Conservation (phyloP, 176 grass and related monocot genomes). For the Oryza longistaminata region DNA sequence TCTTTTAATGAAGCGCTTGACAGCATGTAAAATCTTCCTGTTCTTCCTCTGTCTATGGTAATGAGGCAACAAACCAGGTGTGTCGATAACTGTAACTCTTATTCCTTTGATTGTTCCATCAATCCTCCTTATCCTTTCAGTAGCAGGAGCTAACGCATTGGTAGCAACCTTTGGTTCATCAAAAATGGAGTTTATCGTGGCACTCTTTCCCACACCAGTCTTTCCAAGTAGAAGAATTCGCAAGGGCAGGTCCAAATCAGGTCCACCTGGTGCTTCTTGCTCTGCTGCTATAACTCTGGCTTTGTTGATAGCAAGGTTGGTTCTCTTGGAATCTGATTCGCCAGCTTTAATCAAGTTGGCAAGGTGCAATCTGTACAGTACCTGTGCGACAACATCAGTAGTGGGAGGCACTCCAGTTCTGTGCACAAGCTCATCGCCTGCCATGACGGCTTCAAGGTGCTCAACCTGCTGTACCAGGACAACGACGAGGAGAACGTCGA, state of each 20-base stretch:
- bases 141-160: constrained; percentile 51
- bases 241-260: constrained; percentile 57
- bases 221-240: constrained; percentile 73
- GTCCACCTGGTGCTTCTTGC: constrained; percentile 46
- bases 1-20: constrained; percentile 75
- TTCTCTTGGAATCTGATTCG: constrained; percentile 60
- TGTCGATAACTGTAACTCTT: constrained; percentile 83
- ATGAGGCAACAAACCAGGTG: constrained; percentile 72
- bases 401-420: constrained; percentile 58
- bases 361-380: constrained; percentile 75
- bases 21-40: constrained; percentile 66
- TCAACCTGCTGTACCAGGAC: too few species aligned
- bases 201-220: constrained; percentile 74
- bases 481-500: too few species aligned
- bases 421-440: constrained; percentile 46
- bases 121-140: constrained; percentile 59
- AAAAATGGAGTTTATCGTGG: constrained; percentile 75
- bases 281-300: constrained; percentile 62
- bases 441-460: too few species aligned
- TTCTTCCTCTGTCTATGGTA: constrained; percentile 52
- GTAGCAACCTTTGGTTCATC: constrained; percentile 53
- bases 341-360: constrained; percentile 67
- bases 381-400: constrained; percentile 62
- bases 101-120: constrained; percentile 77
- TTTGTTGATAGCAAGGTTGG: constrained; percentile 58